phyloP scores from a whole-genome alignment of 768 basidiomycete species.

The Panus rudis region DNA sequence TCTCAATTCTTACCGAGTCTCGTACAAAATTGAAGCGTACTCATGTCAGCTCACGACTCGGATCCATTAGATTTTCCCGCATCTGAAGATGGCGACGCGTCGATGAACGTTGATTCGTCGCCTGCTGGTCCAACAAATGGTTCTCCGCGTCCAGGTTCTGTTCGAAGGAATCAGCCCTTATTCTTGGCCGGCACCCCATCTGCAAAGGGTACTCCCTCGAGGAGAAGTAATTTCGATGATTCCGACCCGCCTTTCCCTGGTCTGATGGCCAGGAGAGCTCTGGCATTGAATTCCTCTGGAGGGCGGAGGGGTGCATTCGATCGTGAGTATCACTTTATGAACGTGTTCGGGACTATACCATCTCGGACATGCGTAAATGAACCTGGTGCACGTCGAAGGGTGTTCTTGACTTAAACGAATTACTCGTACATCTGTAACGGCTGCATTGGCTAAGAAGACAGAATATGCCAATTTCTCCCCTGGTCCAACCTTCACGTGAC shows the following conservation, averaged over 20 bases:
- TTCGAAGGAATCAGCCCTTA: conserved; percentile 24
- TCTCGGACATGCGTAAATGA: not conserved
- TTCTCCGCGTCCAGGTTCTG: conserved; percentile 13
- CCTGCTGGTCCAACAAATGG: conserved; percentile 16
- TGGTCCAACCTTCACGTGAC: not conserved
- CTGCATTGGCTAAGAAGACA: no score
- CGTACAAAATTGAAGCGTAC: no score
- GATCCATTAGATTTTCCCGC: conserved; percentile 23
- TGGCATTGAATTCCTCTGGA: conserved; percentile 23
- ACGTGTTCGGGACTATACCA: conserved; percentile 10
- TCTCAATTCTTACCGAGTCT: no score
- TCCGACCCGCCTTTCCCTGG: conserved; percentile 10
- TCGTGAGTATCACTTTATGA: conserved; percentile 21
- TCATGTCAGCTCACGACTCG: conserved; percentile 10
- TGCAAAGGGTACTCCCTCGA: conserved; percentile 19
- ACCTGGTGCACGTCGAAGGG: not conserved
- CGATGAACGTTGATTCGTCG: no score
- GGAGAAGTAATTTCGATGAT: no score
- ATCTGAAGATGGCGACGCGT: conserved; percentile 24
- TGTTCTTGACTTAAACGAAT: not conserved
- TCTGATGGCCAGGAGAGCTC: conserved; percentile 22
- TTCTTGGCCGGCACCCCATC: conserved; percentile 27
- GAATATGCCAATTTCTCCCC: not conserved
- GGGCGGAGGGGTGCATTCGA: no score
- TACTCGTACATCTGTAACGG: conserved; percentile 4